phyloP scores from a whole-genome alignment of 2,329 filamentous ascomycete genomes.

The Paramyrothecium sp. region DNA sequence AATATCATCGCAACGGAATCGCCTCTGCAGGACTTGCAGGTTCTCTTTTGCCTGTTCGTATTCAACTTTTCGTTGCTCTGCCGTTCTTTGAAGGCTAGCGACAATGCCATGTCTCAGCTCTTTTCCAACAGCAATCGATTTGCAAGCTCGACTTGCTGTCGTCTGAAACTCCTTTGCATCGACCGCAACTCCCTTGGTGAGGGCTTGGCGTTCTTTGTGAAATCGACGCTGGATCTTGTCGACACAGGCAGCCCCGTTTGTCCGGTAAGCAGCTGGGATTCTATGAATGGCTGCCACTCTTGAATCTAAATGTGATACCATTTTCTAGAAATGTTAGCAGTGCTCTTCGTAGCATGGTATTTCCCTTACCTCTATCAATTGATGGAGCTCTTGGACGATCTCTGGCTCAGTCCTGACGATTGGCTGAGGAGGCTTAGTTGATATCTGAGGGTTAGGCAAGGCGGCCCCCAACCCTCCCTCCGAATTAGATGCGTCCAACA shows the following conservation, averaged over 20 bases:
- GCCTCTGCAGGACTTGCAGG: too few species aligned
- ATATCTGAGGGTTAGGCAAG: neutral
- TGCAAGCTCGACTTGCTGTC: too few species aligned
- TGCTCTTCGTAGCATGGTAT: too few species aligned
- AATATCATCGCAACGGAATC: too few species aligned
- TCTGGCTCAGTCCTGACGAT: neutral
- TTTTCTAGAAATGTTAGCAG: constrained; percentile 12
- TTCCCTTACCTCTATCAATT: constrained; percentile 22
- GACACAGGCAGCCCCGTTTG: constrained; percentile 16
- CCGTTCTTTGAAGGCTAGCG: too few species aligned
- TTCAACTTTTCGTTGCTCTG: too few species aligned
- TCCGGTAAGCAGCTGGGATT: constrained; percentile 17
- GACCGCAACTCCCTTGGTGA: neutral
- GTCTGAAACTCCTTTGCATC: neutral
- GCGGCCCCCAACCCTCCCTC: neutral
- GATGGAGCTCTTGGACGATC: constrained; percentile 12
- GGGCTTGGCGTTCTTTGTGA: constrained; percentile 12
- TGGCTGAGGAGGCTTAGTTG: neutral
- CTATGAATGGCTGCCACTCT: constrained; percentile 17
- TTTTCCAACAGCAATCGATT: too few species aligned
- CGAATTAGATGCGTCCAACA: neutral
- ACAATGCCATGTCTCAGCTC: too few species aligned
- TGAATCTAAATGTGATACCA: constrained; percentile 17
- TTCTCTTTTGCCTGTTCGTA: too few species aligned
- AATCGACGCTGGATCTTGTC: constrained; percentile 17